Evolutionary conservation across 2,329 filamentous ascomycete genomes (phyloP).

Genomic region (Xylaria arbuscula): DNA sequence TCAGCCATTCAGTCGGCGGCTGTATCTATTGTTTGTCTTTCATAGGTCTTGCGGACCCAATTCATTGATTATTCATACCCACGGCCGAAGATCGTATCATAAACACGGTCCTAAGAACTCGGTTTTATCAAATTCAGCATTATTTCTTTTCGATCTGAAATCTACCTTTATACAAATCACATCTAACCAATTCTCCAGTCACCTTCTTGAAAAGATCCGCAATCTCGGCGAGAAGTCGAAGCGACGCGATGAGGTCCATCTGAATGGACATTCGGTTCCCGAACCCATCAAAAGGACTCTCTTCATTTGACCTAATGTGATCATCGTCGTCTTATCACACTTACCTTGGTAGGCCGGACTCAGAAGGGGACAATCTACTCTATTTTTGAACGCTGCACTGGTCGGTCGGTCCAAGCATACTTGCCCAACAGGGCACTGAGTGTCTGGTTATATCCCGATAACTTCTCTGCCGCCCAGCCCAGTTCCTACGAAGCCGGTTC

Average conservation of each 20-base stretch:
- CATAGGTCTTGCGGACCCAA: not conserved
- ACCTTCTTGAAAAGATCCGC: constrained; percentile 67
- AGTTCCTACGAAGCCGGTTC: not conserved
- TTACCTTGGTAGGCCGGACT: not conserved
- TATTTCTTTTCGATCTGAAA: not conserved
- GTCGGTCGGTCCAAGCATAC: not conserved
- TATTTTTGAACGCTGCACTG: not conserved
- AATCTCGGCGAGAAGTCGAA: constrained; percentile 55
- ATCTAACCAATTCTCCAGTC: constrained; percentile 52
- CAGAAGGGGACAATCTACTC: not conserved
- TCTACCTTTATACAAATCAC: not conserved
- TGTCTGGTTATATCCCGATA: not conserved
- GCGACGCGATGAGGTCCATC: constrained; percentile 46
- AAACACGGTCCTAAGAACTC: not conserved
- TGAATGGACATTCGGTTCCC: constrained; percentile 53
- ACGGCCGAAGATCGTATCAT: not conserved
- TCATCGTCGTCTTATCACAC: not conserved
- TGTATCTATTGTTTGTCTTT: not conserved
- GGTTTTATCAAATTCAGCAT: too few species aligned
- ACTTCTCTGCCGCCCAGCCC: not conserved
- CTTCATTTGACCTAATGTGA: constrained; percentile 48
- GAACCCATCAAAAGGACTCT: constrained; percentile 61
- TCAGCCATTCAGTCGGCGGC: not conserved
- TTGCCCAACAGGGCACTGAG: not conserved
- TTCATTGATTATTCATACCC: not conserved